A percentile compares a stretch with the other conserved stretches of the same genome.
Conservation (phyloP, 805 yeast species). For the Hanseniaspora thailandica region DNA sequence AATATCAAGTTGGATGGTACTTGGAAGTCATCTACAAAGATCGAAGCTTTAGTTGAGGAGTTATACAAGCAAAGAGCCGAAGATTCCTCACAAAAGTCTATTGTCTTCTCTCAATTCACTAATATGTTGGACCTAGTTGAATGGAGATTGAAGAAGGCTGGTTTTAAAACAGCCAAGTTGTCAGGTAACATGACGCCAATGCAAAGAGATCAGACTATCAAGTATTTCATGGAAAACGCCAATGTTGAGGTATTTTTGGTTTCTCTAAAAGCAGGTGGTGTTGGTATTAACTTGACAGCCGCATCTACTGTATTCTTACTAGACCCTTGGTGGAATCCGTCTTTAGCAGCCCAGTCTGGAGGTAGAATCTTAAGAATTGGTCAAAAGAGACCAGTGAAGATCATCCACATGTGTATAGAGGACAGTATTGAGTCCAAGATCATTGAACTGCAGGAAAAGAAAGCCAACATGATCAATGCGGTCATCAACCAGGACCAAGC, state of each 20-base stretch:
- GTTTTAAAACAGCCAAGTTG: conserved; percentile 83
- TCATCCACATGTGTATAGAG: conserved; percentile 85
- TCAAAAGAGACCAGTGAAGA: conserved; percentile 84
- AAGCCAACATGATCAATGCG: conserved; percentile 96
- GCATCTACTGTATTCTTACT: conserved; percentile 91
- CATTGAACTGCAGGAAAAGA: conserved; percentile 90
- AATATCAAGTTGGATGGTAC: conserved; percentile 75
- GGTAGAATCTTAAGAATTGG: conserved; percentile 98
- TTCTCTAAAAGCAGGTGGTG: conserved; percentile 97
- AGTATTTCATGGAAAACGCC: conserved; percentile 84
- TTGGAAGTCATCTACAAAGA: conserved; percentile 92
- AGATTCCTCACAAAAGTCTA: conserved; percentile 79
- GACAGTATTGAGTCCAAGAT: conserved; percentile 95
- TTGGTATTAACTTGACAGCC: conserved; percentile 88
- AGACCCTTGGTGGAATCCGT: conserved; percentile 99
- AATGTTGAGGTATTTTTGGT: conserved; percentile 88
- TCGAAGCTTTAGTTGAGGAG: conserved; percentile 92
- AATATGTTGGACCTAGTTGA: conserved; percentile 92
- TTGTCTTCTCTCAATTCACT: conserved; percentile 94
- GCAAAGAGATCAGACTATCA: conserved; percentile 84
- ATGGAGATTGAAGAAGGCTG: conserved; percentile 90
- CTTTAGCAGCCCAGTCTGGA: conserved; percentile 96
- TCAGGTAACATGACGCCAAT: conserved; percentile 97
- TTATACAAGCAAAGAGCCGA: conserved; percentile 77
- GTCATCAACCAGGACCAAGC: conserved; percentile 86